A percentile compares a stretch with the other conserved stretches of the same genome.
phyloP scores from a whole-genome alignment of 2,329 filamentous ascomycete species.

The Ophiobolus disseminans region DNA sequence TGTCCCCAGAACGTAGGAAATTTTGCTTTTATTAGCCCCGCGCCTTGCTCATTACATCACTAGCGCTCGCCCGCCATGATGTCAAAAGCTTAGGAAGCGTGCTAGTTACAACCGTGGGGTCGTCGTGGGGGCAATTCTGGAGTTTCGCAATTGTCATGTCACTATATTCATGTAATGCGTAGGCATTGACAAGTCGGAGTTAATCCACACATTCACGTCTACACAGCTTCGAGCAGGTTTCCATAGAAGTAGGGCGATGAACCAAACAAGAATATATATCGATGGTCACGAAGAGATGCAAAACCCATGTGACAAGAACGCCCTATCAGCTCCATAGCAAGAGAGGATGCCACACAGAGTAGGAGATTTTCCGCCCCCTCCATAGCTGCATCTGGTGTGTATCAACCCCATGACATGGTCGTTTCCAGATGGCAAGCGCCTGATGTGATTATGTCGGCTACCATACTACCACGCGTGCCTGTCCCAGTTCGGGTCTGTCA shows the following conservation, averaged over 20 bases:
- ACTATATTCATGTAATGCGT: no score
- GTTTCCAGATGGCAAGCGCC: background rate
- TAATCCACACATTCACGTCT: no score
- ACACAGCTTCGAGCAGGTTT: no score
- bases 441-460: background rate
- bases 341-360: conserved; percentile 19
- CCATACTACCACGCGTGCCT: conserved; percentile 51
- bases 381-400: background rate
- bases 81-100: conserved; percentile 26
- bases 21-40: conserved; percentile 30
- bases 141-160: background rate
- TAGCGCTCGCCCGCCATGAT: conserved; percentile 32
- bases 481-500: conserved; percentile 83
- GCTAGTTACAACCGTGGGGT: conserved; percentile 3
- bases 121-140: conserved; percentile 5
- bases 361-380: background rate
- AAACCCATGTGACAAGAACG: conserved; percentile 19
- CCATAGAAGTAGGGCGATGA: no score
- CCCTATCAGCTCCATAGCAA: conserved; percentile 33
- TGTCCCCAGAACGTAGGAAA: conserved; percentile 12
- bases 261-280: no score
- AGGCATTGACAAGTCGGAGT: no score
- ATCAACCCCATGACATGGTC: background rate
- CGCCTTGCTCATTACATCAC: conserved; percentile 30
- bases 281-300: background rate